A percentile compares a stretch with the other conserved stretches of the same genome.
phyloP scores from a whole-genome alignment of 2,329 filamentous ascomycete genomes.

The Beauveria sp. region DNA sequence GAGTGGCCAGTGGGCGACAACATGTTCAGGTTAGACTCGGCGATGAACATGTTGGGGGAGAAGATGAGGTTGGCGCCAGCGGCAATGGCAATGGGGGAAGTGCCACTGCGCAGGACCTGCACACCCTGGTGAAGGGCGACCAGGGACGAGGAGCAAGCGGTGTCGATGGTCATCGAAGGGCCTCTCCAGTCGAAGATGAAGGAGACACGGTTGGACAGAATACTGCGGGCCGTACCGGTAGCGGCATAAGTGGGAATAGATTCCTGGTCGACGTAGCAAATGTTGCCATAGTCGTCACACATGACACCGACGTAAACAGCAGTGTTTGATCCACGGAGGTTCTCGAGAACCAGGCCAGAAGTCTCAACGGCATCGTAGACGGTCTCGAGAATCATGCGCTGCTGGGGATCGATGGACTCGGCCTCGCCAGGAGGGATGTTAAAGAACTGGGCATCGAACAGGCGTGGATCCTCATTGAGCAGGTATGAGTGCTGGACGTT shows the following conservation, averaged over 20 bases:
- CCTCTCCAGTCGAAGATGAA: constrained; percentile 30
- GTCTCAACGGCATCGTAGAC: constrained; percentile 25
- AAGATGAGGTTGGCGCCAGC: constrained; percentile 24
- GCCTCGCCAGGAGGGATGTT: constrained; percentile 14
- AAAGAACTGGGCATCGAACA: constrained; percentile 18
- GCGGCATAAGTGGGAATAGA: constrained; percentile 12
- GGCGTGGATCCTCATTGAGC: constrained; percentile 14
- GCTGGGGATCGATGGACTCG: constrained; percentile 25
- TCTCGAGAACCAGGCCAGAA: constrained; percentile 24
- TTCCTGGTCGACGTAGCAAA: constrained; percentile 12
- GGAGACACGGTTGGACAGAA: constrained; percentile 36
- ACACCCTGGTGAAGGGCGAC: constrained; percentile 26
- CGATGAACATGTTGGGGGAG: constrained; percentile 16
- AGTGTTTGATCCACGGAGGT: constrained; percentile 15
- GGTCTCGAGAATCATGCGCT: constrained; percentile 26
- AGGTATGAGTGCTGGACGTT: constrained; percentile 24
- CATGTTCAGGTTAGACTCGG: constrained; percentile 37
- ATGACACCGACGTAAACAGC: constrained; percentile 22
- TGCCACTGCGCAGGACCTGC: constrained; percentile 22
- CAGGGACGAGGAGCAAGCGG: constrained; percentile 28
- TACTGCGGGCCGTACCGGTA: constrained; percentile 24
- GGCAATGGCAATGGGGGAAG: constrained; percentile 32
- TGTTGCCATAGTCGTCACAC: constrained; percentile 15
- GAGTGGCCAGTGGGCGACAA: constrained; percentile 28
- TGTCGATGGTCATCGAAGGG: constrained; percentile 28